Evolutionary conservation across 2,329 filamentous ascomycete species (phyloP), one percentile per base, ranked within the genome.

Genomic region (Nigrospora oryzae): DNA sequence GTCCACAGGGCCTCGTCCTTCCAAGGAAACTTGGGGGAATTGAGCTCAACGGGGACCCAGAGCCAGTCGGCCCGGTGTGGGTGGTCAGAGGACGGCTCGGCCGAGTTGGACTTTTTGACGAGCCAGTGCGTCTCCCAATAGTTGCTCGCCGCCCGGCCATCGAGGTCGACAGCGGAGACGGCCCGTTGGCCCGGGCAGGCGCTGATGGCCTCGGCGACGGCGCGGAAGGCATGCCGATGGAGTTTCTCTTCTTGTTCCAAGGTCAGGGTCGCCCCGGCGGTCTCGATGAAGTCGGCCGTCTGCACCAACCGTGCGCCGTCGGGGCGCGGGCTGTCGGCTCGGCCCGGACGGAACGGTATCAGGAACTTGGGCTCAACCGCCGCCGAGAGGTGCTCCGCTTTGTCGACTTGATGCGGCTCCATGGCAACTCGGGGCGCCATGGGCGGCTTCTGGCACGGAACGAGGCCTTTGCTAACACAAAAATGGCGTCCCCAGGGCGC

Each of bases 161-260:
- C 36, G 36, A 66, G 55, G 3, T 60, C 54, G 17, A 53, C 43
- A 23, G 52, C 48, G 35, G 60, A 61, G 13, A 61, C 52, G 11
- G 63, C 63, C 4, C 37, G 39, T 11, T 53, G 48, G 19, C 52
- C 48, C 2, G 56, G 52, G 2, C 50, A 36, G 11, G 36, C 31
- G 15, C 43, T 43, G 41, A 60, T 55, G 3, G 51, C 53, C 30
- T 53, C 46, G 8, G 59, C 58, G 13, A 66, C 40, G 14, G 42
- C 44, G 3, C 50, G 72, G 4, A 98, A 74, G 14, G 89, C 87
- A 55, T 89, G 86, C 53, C 89, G 86, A 93, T 93, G 97, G 16
- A 86, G 72, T 86, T 88, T 46, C 86, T 81, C 23, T 28, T 28
- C 5, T 28, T 7, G 23, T 5, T 28, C 23, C 23, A 7, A 7